Percentiles rank a stretch among this genome's conserved stretches.
phyloP scores from a whole-genome alignment of 2,329 filamentous ascomycete species.

The Monilinia polystroma region DNA sequence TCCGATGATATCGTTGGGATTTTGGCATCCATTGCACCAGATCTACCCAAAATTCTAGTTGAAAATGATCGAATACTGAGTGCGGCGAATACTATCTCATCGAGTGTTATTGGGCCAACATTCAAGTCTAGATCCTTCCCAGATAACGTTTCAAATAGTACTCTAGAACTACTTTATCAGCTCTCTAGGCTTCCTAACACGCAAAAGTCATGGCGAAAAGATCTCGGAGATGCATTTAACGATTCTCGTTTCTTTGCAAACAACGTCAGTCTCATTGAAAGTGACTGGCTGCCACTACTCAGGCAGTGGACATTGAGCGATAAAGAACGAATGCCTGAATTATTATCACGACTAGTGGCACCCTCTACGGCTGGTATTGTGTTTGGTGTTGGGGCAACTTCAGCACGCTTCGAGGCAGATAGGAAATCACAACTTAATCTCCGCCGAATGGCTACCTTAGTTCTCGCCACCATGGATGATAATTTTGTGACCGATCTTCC shows the following conservation, averaged over 20 bases:
- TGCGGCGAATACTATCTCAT: conserved; percentile 77
- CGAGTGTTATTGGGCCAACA: conserved; percentile 76
- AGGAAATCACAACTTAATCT: conserved; percentile 88
- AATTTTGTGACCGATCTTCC: conserved; percentile 76
- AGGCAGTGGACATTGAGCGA: conserved; percentile 82
- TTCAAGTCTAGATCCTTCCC: conserved; percentile 86
- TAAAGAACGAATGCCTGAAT: conserved; percentile 82
- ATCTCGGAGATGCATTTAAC: conserved; percentile 88
- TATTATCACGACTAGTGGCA: conserved; percentile 73
- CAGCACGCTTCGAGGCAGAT: conserved; percentile 91
- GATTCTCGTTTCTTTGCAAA: conserved; percentile 83
- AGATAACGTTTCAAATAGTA: conserved; percentile 71
- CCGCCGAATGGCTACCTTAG: conserved; percentile 73
- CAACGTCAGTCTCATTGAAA: conserved; percentile 61
- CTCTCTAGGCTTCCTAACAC: conserved; percentile 75
- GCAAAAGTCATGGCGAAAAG: conserved; percentile 90
- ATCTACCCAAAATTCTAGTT: conserved; percentile 77
- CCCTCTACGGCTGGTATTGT: conserved; percentile 94
- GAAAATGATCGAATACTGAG: conserved; percentile 80
- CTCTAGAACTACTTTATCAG: conserved; percentile 72
- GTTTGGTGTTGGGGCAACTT: conserved; percentile 95
- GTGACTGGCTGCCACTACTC: conserved; percentile 79
- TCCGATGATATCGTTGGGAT: conserved; percentile 78
- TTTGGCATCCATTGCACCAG: conserved; percentile 74
- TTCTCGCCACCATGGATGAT: conserved; percentile 75